Conservation (phyloP, 805 yeast genomes). For the Sugiyamaella lignohabitans region DNA sequence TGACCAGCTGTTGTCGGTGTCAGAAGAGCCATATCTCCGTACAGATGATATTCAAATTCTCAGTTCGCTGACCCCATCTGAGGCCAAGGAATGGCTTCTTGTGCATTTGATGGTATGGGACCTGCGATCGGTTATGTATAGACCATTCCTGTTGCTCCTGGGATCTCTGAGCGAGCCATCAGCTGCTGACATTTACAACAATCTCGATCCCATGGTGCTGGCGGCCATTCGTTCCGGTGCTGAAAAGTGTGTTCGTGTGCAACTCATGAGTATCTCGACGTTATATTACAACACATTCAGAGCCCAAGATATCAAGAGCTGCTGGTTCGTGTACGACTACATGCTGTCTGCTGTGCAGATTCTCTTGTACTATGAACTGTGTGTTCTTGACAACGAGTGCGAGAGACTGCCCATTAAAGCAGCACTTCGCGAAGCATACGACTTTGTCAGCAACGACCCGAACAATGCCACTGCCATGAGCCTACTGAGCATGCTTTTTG, state of each 20-base stretch:
- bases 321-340: slow-evolving; percentile 6
- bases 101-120: slow-evolving; percentile 2
- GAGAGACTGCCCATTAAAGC: neutral
- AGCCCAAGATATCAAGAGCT: slow-evolving; percentile 1
- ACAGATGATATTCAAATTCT: neutral
- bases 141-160: slow-evolving; percentile 7
- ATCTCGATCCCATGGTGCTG: neutral
- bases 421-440: neutral
- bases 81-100: slow-evolving; percentile 6
- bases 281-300: neutral
- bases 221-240: slow-evolving; percentile 4
- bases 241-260: slow-evolving; percentile 1
- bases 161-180: neutral
- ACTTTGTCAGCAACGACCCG: neutral
- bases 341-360: slow-evolving; percentile 1
- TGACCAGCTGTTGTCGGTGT: neutral
- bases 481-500: neutral
- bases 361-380: slow-evolving; percentile 3
- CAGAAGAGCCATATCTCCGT: slow-evolving; percentile 7
- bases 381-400: neutral
- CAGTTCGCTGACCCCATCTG: neutral
- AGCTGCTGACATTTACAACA: neutral
- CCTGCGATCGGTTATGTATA: slow-evolving; percentile 2
- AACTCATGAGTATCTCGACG: neutral
- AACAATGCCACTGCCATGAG: neutral